phyloP scores from a whole-genome alignment of 306 rosid species.

The Castanospermum australe region DNA sequence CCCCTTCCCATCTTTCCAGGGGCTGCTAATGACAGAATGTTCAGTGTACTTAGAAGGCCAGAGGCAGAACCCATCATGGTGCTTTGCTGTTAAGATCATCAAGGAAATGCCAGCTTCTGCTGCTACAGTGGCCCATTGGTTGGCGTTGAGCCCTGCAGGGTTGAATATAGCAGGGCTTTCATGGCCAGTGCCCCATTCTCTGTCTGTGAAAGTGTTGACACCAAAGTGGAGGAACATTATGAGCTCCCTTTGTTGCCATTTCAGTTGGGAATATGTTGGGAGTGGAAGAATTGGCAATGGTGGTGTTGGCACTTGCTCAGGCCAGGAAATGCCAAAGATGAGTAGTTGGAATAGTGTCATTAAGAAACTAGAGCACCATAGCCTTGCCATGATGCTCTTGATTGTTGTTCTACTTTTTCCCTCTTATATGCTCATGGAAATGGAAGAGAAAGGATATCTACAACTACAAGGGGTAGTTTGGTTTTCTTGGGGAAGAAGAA shows the following conservation, averaged over 20 bases:
- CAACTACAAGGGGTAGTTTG: not conserved
- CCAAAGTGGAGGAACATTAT: constrained; percentile 96
- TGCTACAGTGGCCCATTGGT: constrained; percentile 77
- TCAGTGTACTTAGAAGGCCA: constrained; percentile 96
- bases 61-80: constrained; percentile 93
- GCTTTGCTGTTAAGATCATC: constrained; percentile 85
- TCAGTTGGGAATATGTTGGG: constrained; percentile 77
- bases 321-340: constrained; percentile 14
- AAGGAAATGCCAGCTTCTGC: constrained; percentile 69
- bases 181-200: constrained; percentile 84
- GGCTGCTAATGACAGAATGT: constrained; percentile 67
- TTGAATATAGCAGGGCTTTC: constrained; percentile 72
- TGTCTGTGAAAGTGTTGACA: constrained; percentile 76
- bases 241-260: constrained; percentile 98
- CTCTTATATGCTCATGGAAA: not conserved
- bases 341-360: constrained; percentile 34
- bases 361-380: constrained; percentile 27
- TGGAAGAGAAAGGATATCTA: not conserved
- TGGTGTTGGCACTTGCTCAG: constrained; percentile 48
- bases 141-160: constrained; percentile 54
- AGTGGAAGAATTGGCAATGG: constrained; percentile 90
- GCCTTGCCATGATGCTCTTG: constrained; percentile 40
- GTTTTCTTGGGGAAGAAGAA: not conserved
- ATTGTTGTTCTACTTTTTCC: not conserved
- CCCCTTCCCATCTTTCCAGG: constrained; percentile 73